A percentile compares a stretch with the other conserved stretches of the same genome.
Conservation (phyloP, 306 rosid species). For the Phaseolus lunatus region DNA sequence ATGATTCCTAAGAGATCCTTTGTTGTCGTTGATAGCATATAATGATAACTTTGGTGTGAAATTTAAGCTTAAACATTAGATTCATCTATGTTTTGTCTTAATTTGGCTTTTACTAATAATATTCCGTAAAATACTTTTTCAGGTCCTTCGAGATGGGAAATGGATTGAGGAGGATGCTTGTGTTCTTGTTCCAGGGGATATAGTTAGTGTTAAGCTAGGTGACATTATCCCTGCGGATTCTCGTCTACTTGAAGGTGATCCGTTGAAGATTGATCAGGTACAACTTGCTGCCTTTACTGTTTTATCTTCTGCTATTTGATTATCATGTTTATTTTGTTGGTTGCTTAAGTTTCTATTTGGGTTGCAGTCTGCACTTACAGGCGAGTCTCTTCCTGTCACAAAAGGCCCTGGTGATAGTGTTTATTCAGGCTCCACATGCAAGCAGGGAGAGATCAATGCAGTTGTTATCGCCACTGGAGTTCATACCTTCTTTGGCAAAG, state of each 20-base stretch:
- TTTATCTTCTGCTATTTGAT: conserved; percentile 2
- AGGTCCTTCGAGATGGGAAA: conserved; percentile 85
- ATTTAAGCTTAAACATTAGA: background rate
- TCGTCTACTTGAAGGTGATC: conserved; percentile 87
- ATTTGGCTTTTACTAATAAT: background rate
- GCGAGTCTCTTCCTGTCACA: conserved; percentile 86
- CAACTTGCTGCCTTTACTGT: conserved; percentile 24
- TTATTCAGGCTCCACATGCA: conserved; percentile 87
- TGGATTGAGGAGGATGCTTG: conserved; percentile 84
- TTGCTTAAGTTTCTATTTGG: conserved; percentile 35
- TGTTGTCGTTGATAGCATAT: background rate
- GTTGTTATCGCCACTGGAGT: conserved; percentile 85
- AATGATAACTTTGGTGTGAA: conserved; percentile 5
- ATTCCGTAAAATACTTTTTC: background rate
- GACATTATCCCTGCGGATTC: conserved; percentile 92
- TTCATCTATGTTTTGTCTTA: conserved; percentile 21
- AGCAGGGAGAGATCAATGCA: conserved; percentile 89
- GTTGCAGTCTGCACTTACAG: conserved; percentile 79
- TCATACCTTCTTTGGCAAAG: conserved; percentile 91
- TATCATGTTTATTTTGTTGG: conserved; percentile 12
- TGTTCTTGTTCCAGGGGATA: conserved; percentile 86
- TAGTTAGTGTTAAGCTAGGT: conserved; percentile 79
- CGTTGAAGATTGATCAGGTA: conserved; percentile 86
- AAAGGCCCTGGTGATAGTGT: conserved; percentile 71
- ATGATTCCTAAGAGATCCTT: background rate